Evolutionary conservation across 345 rosid genomes (phyloP).

Genomic region (Syzygium oleosum): DNA sequence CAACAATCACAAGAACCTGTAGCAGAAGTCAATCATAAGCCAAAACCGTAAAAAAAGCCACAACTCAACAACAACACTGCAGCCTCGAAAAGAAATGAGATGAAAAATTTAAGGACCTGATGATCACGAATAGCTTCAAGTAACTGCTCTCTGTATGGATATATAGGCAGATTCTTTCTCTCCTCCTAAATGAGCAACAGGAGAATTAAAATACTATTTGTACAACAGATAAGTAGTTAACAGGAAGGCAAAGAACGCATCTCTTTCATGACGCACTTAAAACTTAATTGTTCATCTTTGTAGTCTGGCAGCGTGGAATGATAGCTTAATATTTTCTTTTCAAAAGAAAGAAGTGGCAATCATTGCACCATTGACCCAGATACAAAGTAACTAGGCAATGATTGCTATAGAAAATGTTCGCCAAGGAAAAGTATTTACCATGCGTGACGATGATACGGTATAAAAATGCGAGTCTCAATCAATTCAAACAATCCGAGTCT

Average conservation of each 20-base stretch:
- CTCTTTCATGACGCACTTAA: too few species aligned
- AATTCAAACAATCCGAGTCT: too few species aligned
- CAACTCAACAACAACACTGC: neutral
- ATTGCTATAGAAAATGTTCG: too few species aligned
- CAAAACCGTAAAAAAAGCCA: neutral
- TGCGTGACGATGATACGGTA: too few species aligned
- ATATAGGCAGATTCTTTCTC: conserved; percentile 77
- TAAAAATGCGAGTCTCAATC: too few species aligned
- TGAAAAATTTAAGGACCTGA: conserved; percentile 45
- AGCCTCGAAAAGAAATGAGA: neutral
- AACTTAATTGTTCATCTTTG: too few species aligned
- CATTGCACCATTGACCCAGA: too few species aligned
- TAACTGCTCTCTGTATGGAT: conserved; percentile 68
- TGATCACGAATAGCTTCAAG: conserved; percentile 64
- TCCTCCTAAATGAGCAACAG: conserved; percentile 48
- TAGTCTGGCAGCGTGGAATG: too few species aligned
- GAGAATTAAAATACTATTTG: neutral
- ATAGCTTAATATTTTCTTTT: too few species aligned
- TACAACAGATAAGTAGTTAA: neutral
- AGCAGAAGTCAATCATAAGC: neutral
- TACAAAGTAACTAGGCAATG: too few species aligned
- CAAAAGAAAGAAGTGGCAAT: too few species aligned
- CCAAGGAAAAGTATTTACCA: too few species aligned
- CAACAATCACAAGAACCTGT: conserved; percentile 91
- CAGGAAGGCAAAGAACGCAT: neutral